phyloP scores from a whole-genome alignment of 2,329 filamentous ascomycete species.

The Verticillium alfalfae region DNA sequence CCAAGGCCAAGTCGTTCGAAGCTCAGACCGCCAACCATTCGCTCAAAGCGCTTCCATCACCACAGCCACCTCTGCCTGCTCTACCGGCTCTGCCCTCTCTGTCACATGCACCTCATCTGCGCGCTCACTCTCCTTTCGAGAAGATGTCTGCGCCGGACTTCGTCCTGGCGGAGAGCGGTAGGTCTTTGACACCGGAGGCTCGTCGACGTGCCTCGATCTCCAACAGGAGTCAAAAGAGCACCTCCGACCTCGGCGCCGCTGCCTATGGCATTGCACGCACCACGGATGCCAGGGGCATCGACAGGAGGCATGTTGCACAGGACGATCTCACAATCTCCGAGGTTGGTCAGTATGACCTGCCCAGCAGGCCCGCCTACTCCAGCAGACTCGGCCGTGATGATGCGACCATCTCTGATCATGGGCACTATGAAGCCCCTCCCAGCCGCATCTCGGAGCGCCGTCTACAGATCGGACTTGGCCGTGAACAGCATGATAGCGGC shows the following conservation, averaged over 20 bases:
- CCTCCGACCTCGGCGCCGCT: constrained; percentile 4
- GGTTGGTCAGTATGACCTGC: background rate
- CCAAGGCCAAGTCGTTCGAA: constrained; percentile 22
- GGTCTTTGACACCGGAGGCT: constrained; percentile 8
- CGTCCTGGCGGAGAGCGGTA: constrained; percentile 7
- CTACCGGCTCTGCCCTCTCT: constrained; percentile 6
- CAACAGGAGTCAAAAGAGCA: constrained; percentile 9
- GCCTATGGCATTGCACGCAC: constrained; percentile 3
- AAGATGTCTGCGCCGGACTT: constrained; percentile 10
- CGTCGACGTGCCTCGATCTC: constrained; percentile 18
- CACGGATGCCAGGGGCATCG: constrained; percentile 2
- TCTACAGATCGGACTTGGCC: background rate
- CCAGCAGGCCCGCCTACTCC: background rate
- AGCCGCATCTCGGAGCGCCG: constrained; percentile 11
- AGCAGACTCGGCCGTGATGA: constrained; percentile 8
- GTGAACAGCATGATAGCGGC: constrained; percentile 18
- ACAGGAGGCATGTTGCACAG: background rate
- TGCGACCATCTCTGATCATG: constrained; percentile 11
- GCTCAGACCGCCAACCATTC: constrained; percentile 3
- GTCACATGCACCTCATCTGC: constrained; percentile 12
- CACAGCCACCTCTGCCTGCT: background rate
- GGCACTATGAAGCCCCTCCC: constrained; percentile 7
- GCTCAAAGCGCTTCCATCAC: background rate
- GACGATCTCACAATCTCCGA: background rate
- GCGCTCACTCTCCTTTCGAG: constrained; percentile 10